A percentile compares a stretch with the other conserved stretches of the same genome.
Evolutionary conservation across 129 eudicot genomes (phyloP).

Genomic region (Arctium lappa): DNA sequence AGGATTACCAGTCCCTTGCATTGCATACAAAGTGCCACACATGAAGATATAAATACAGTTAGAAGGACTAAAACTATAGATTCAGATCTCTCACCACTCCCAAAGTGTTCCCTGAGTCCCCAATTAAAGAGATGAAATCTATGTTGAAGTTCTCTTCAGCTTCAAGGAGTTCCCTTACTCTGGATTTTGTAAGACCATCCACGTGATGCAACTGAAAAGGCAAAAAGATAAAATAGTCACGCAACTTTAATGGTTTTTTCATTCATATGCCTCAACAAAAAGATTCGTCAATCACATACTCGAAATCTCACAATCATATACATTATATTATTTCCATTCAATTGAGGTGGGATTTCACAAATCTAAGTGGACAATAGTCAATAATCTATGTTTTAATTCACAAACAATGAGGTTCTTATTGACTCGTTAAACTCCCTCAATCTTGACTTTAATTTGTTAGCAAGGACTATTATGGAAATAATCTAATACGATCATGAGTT

Average conservation of each 20-base stretch:
- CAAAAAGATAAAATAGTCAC: background rate
- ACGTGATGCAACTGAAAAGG: slow-evolving; percentile 77
- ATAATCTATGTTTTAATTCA: background rate
- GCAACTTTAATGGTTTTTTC: background rate
- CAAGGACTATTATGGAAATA: background rate
- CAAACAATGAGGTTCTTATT: background rate
- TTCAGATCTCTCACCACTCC: slow-evolving; percentile 63
- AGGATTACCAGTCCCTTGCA: background rate
- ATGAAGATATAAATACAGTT: background rate
- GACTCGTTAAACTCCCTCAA: background rate
- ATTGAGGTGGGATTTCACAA: slow-evolving; percentile 4
- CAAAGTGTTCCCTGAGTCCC: slow-evolving; percentile 73
- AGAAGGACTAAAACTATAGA: background rate
- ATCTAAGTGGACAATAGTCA: slow-evolving; percentile 3
- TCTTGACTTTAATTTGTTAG: background rate
- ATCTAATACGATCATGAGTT: background rate
- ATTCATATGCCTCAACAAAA: slow-evolving; percentile 1
- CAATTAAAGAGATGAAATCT: slow-evolving; percentile 47
- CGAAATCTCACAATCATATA: background rate
- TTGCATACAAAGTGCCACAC: background rate
- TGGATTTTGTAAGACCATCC: slow-evolving; percentile 74
- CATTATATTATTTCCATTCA: background rate
- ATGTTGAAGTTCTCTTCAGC: slow-evolving; percentile 31
- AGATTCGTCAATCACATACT: background rate
- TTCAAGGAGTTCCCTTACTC: slow-evolving; percentile 57